Evolutionary conservation across 2,329 filamentous ascomycete species (phyloP).

Genomic region (Ceratocystis colombiana): DNA sequence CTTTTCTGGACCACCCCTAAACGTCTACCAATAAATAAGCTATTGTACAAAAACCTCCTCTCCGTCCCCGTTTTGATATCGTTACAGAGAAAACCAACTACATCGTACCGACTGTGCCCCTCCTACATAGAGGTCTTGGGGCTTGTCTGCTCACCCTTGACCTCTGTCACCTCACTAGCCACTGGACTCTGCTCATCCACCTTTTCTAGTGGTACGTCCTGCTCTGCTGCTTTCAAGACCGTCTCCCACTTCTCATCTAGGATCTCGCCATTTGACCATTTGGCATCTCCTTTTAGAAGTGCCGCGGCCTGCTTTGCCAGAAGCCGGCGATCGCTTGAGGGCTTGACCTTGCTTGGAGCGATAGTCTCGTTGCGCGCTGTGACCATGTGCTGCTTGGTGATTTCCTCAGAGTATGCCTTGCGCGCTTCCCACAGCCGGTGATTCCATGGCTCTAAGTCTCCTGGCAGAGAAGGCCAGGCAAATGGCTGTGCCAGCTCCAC

Average conservation of each 20-base stretch:
- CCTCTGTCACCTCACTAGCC: neutral
- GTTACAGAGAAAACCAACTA: conserved; percentile 18
- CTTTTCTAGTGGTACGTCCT: conserved; percentile 28
- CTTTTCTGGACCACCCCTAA: neutral
- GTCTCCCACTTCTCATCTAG: conserved; percentile 42
- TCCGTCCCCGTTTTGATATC: conserved; percentile 12
- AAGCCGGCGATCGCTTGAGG: conserved; percentile 37
- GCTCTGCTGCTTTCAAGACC: conserved; percentile 28
- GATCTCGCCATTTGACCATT: conserved; percentile 46
- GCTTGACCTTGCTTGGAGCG: conserved; percentile 28
- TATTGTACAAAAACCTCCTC: conserved; percentile 27
- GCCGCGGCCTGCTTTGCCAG: conserved; percentile 53
- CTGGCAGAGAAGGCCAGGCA: conserved; percentile 66
- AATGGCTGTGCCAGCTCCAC: conserved; percentile 82
- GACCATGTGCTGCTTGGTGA: conserved; percentile 30
- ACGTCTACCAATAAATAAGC: conserved; percentile 25
- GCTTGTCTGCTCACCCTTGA: neutral
- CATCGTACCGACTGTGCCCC: neutral
- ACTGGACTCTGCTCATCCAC: conserved; percentile 26
- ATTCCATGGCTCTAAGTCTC: conserved; percentile 55
- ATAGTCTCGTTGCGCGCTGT: conserved; percentile 18
- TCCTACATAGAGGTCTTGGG: conserved; percentile 19
- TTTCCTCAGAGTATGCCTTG: conserved; percentile 37
- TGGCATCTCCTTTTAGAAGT: conserved; percentile 49
- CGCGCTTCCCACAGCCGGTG: conserved; percentile 48